Evolutionary conservation across 2,329 filamentous ascomycete genomes (phyloP), one percentile per base, ranked within the genome.

Genomic region (Orbilia oligospora): DNA sequence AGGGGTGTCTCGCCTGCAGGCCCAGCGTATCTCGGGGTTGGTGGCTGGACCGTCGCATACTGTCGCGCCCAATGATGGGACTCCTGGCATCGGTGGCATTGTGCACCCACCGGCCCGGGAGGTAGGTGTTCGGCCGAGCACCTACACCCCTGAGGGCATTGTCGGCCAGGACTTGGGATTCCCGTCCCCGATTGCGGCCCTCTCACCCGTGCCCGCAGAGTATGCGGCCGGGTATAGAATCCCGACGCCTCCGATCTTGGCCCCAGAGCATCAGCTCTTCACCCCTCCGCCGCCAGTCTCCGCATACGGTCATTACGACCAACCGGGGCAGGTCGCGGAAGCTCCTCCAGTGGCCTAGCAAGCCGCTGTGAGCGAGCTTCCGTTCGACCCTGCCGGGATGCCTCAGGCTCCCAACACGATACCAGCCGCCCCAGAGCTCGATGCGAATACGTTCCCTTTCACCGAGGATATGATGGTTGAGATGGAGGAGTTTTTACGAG

Each of bases 1-100:
- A 16, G 72, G 72, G 8, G 65, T 65, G 12, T 41, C 72, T 38
- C 48, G 48, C 5, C 56, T 61, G 9, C 55, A 51, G 20, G 65
- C 65, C 14, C 72, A 61, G 18, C 61, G 70, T 46, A 73, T 73
- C 24, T 73, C 61, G 46, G 44, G 27, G 5, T 18, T 16, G 24
- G 44, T 33, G 6, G 6, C 53, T 9, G 33, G n/a, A 14, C 56
- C 20, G 10, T 44, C 56, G 10, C 33, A 1, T 3, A 5, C 12
- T 61, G 1, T 61, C 24, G 10, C 36, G 56, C 56, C 56, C 56
- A 61, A 27, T 61, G 36, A 61, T 44, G 56, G 56, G 20, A 44
- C 56, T 27, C 33, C 56, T 61, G 36, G 33, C 2, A 18, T 20
- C 18, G 53, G 53, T 58, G 53, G 53, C 53, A 58, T 58, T 58